Evolutionary conservation across 805 yeast genomes (phyloP).

Genomic region (Teunomyces pallodes): DNA sequence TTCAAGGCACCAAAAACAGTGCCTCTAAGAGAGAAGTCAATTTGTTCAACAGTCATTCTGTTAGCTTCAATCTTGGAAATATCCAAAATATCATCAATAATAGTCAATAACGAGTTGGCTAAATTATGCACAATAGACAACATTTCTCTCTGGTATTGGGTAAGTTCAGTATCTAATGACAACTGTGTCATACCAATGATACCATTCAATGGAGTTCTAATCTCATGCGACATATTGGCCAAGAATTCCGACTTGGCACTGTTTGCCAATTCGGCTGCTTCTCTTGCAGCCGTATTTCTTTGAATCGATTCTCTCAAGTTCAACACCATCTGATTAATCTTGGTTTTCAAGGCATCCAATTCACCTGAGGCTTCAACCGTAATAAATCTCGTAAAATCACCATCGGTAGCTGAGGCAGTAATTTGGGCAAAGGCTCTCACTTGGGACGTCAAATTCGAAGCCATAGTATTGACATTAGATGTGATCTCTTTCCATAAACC

Average conservation of each 20-base stretch:
- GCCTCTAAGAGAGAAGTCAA: slow-evolving; percentile 80
- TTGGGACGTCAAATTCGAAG: slow-evolving; percentile 87
- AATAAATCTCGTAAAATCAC: slow-evolving; percentile 85
- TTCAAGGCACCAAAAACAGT: slow-evolving; percentile 89
- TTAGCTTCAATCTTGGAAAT: slow-evolving; percentile 92
- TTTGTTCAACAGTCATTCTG: slow-evolving; percentile 88
- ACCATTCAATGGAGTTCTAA: slow-evolving; percentile 91
- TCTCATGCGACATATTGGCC: slow-evolving; percentile 83
- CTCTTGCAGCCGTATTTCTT: slow-evolving; percentile 89
- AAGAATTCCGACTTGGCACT: slow-evolving; percentile 86
- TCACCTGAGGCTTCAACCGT: slow-evolving; percentile 92
- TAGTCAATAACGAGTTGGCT: slow-evolving; percentile 80
- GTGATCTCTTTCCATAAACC: slow-evolving; percentile 92
- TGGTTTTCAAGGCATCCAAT: slow-evolving; percentile 70
- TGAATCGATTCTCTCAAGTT: slow-evolving; percentile 85
- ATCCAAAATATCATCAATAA: slow-evolving; percentile 87
- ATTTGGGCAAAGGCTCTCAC: slow-evolving; percentile 92
- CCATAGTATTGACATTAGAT: slow-evolving; percentile 90
- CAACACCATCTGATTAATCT: slow-evolving; percentile 60
- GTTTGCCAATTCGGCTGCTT: slow-evolving; percentile 90
- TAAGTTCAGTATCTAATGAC: slow-evolving; percentile 82
- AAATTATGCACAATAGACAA: slow-evolving; percentile 82
- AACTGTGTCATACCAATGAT: slow-evolving; percentile 91
- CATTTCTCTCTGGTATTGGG: slow-evolving; percentile 92
- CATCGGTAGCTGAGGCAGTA: slow-evolving; percentile 92